Evolutionary conservation across 2,329 filamentous ascomycete genomes (phyloP).

Genomic region (Penicillium sp.): DNA sequence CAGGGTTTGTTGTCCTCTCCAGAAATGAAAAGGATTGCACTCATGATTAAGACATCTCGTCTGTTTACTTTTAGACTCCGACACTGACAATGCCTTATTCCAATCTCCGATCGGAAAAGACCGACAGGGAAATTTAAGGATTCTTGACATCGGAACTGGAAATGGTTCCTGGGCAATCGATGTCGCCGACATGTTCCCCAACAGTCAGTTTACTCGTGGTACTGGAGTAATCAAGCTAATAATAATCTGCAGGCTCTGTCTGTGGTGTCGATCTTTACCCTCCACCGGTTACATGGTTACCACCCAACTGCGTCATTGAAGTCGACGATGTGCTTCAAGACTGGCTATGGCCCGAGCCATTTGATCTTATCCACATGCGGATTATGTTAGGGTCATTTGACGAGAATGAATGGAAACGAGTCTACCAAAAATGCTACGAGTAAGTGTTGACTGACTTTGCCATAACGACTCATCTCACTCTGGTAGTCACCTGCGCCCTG

Average conservation of each 20-base stretch:
- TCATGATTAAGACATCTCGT: constrained; percentile 7
- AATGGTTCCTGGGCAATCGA: constrained; percentile 13
- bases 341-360: constrained; percentile 21
- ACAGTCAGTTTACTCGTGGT: constrained; percentile 5
- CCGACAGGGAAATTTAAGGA: neutral
- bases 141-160: constrained; percentile 12
- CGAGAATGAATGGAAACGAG: constrained; percentile 11
- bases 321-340: constrained; percentile 23
- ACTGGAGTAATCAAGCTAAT: neutral
- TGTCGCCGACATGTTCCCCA: constrained; percentile 20
- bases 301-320: constrained; percentile 27
- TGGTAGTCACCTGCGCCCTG: constrained; percentile 16
- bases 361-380: constrained; percentile 26
- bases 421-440: constrained; percentile 21
- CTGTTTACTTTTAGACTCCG: constrained; percentile 8
- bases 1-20: constrained; percentile 4
- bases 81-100: constrained; percentile 9
- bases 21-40: no score
- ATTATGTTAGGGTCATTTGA: constrained; percentile 15
- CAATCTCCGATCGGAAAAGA: constrained; percentile 5
- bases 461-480: neutral
- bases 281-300: constrained; percentile 22
- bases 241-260: constrained; percentile 10
- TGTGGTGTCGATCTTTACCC: constrained; percentile 24
- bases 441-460: constrained; percentile 1